Percentiles rank a stretch among this genome's conserved stretches.
Conservation (phyloP, 345 rosid species). For the Gynandropsis gynandra region DNA sequence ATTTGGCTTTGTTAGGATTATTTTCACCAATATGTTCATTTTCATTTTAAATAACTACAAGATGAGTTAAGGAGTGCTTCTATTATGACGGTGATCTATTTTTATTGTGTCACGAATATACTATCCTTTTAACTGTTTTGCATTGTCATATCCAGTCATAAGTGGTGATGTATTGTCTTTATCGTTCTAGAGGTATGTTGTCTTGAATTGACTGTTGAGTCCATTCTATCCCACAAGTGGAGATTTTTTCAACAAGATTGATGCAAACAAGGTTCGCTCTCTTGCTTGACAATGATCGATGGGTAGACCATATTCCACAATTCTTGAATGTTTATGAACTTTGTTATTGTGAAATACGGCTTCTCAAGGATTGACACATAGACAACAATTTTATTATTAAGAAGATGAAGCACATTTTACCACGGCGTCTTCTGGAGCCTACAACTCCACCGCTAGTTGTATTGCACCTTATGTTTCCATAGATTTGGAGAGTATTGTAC, state of each 20-base stretch:
- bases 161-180: constrained; percentile 2
- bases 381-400: constrained; percentile 96
- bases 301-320: no score
- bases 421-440: constrained; percentile 92
- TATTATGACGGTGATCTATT: not conserved
- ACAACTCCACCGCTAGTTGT: no score
- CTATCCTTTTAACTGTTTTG: not conserved
- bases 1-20: not conserved
- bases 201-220: no score
- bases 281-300: no score
- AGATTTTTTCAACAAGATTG: no score
- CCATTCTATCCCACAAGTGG: no score
- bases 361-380: constrained; percentile 81
- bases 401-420: constrained; percentile 87
- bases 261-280: no score
- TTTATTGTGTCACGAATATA: constrained; percentile 6
- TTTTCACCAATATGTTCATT: not conserved
- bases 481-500: no score
- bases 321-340: no score
- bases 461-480: no score
- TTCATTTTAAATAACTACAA: not conserved
- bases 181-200: no score
- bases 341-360: no score
- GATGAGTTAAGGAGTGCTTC: not conserved
- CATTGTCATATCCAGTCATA: not conserved